A percentile compares a stretch with the other conserved stretches of the same genome.
Conservation (phyloP, 495 filamentous ascomycete genomes). For the Daldinia bambusicola region DNA sequence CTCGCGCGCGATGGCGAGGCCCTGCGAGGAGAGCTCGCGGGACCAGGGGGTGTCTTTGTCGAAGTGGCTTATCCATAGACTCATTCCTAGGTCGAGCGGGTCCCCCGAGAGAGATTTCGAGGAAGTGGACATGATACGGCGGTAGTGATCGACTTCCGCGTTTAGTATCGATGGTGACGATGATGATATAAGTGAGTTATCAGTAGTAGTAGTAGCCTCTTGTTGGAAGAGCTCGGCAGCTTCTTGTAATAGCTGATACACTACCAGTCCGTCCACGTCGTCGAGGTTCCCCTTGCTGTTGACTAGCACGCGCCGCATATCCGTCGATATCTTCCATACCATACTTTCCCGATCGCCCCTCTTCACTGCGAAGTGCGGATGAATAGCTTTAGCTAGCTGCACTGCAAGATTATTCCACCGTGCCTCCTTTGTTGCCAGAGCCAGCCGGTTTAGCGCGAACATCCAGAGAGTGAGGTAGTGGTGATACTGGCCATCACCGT, state of each 20-base stretch:
- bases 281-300: constrained; percentile 69
- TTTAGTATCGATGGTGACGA: constrained; percentile 45
- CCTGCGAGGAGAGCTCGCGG: constrained; percentile 52
- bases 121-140: constrained; percentile 62
- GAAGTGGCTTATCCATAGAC: constrained; percentile 71
- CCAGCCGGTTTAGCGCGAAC: constrained; percentile 72
- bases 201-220: constrained; percentile 36
- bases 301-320: constrained; percentile 63
- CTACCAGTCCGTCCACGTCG: constrained; percentile 68
- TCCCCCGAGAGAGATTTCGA: constrained; percentile 64
- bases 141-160: constrained; percentile 68
- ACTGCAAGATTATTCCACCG: constrained; percentile 66
- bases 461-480: constrained; percentile 78
- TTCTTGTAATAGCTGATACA: constrained; percentile 65
- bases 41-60: constrained; percentile 65
- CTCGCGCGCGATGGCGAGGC: constrained; percentile 57
- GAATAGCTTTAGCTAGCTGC: constrained; percentile 67
- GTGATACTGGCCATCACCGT: constrained; percentile 74
- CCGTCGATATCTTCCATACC: constrained; percentile 71
- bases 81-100: constrained; percentile 72
- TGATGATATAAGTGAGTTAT: not conserved
- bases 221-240: constrained; percentile 45
- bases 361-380: constrained; percentile 65
- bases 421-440: constrained; percentile 60
- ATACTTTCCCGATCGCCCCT: constrained; percentile 55